These are phyloP conservation scores for Saccharomycopsis olivae DNA, from an alignment of 805 yeast species.

Conservation along the genomic window DNA sequence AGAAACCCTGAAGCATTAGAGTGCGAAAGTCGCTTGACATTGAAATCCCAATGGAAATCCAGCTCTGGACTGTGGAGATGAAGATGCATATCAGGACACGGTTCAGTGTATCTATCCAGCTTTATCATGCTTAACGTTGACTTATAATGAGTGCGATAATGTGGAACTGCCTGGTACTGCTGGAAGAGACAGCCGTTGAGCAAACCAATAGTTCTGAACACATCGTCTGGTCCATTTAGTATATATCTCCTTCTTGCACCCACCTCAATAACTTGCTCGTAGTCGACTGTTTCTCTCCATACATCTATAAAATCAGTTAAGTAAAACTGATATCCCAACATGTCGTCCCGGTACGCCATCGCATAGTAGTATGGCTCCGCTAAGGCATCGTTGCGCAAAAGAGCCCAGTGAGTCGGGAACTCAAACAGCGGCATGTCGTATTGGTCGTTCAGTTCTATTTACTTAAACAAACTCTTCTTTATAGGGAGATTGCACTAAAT, in stretches of 20 bases:
- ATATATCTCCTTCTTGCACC: background rate
- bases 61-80: background rate
- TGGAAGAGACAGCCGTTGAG: slow-evolving; percentile 11
- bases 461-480: no score
- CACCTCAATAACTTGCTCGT: slow-evolving; percentile 1
- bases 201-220: slow-evolving; percentile 7
- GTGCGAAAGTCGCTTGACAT: slow-evolving; percentile 1
- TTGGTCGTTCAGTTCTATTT: no score
- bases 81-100: slow-evolving; percentile 2
- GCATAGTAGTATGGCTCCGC: slow-evolving; percentile 10
- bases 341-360: slow-evolving; percentile 8
- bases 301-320: slow-evolving; percentile 14
- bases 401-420: no score
- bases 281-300: slow-evolving; percentile 7
- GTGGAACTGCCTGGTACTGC: no score
- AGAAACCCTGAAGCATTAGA: slow-evolving; percentile 16
- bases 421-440: no score
- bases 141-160: slow-evolving; percentile 3
- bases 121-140: background rate
- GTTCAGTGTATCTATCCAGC: background rate
- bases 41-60: slow-evolving; percentile 15
- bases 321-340: slow-evolving; percentile 8
- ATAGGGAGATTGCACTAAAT: no score
- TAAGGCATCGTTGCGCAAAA: no score
- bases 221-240: slow-evolving; percentile 1